Conservation (phyloP, 2,329 filamentous ascomycete species). For the Arthroderma sp. region DNA sequence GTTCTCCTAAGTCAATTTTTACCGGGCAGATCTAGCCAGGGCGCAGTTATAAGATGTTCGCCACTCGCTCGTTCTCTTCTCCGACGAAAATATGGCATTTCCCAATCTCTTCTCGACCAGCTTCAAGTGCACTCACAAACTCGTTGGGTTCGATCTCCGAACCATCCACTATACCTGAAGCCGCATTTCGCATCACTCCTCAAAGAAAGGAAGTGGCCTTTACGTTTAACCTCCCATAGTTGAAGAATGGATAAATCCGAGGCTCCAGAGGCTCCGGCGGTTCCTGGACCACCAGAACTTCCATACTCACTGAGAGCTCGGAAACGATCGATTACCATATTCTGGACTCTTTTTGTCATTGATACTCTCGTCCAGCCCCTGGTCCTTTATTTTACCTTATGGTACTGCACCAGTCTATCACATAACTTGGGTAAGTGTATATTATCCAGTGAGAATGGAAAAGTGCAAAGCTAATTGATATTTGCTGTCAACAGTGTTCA, state of each 20-base stretch:
- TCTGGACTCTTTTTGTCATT: slow-evolving; percentile 48
- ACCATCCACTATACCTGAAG: not conserved
- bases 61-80: not conserved
- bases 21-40: not conserved
- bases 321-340: slow-evolving; percentile 45
- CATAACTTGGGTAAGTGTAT: slow-evolving; percentile 27
- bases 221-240: not conserved
- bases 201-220: not conserved
- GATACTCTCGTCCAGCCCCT: slow-evolving; percentile 49
- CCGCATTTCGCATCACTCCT: not conserved
- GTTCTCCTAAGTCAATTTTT: not conserved
- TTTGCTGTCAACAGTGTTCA: slow-evolving; percentile 26
- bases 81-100: not conserved
- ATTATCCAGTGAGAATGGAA: not conserved
- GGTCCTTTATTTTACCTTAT: slow-evolving; percentile 48
- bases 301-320: slow-evolving; percentile 45
- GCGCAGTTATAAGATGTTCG: not conserved
- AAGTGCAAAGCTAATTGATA: not conserved
- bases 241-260: slow-evolving; percentile 26
- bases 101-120: not conserved
- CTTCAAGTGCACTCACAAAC: not conserved
- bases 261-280: slow-evolving; percentile 5
- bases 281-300: slow-evolving; percentile 36
- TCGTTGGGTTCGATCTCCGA: not conserved
- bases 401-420: slow-evolving; percentile 44